Evolutionary conservation across 176 grass and related monocot genomes (phyloP), one percentile per base, ranked within the genome.

Genomic region (Aegilops sharonensis): DNA sequence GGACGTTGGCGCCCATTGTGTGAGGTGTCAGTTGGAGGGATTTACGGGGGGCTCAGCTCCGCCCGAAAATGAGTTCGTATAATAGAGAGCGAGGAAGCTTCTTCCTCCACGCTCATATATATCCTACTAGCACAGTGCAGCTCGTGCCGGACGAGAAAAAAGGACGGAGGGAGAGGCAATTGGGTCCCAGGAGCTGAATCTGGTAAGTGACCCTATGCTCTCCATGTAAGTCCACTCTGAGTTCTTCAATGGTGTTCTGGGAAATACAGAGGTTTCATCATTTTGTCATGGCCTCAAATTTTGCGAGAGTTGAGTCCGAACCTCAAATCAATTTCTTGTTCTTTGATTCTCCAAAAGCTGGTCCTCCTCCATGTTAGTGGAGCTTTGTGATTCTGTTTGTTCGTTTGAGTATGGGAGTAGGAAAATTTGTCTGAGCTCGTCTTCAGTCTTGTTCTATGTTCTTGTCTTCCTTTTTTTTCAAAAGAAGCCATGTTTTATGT

Each of bases 11-110:
- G 89, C 65, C 75, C 45, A 36, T 74, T 59, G 75, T 87, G 60
- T 87, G 89, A 81, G 87, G 73, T 89, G 83, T 89, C 74, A 79
- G 83, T 89, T 85, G 78, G 78, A 87, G 79, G 77, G 72, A 92
- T 81, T 85, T 82, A 82, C 30, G 72, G 64, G 74, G 40, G 40
- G 40, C 73, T 66, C 61, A 78, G 27, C 39, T 83, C 42, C 62
- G 34, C 36, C 21, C 11, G 85, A 27, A 88, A 88, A 78, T 57
- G 83, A 37, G 27, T 40, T 30, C 13, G 37, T 84, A 64, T 39
- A 60, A 87, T 83, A 64, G 40, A 72, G 57, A 52, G 31, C 40
- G 31, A 9, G 62, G 64, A 79, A 47, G 21, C 25, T 73, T 79
- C 21, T 68, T 30, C 27, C 56, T 64, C 35, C 27, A 78, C 45